Evolutionary conservation across 1,284 basidiomycete genomes (phyloP).

Genomic region (Inonotus obliquus): DNA sequence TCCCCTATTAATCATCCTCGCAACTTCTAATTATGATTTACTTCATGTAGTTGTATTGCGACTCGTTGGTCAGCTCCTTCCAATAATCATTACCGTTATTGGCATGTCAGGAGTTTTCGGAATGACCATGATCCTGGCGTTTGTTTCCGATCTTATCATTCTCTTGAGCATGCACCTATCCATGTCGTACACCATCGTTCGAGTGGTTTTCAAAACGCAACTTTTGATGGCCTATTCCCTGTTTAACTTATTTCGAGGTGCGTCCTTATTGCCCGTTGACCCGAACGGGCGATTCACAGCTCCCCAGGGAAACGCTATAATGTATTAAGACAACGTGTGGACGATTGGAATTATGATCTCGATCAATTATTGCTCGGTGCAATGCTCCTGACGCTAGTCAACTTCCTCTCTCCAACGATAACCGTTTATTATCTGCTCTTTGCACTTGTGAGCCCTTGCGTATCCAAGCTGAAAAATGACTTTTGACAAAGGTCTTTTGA

Average conservation of each 20-base stretch:
- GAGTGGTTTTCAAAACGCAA: slow-evolving; percentile 61
- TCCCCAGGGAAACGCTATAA: slow-evolving; percentile 80
- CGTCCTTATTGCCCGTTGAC: slow-evolving; percentile 20
- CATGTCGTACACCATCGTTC: slow-evolving; percentile 65
- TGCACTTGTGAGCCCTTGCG: slow-evolving; percentile 50
- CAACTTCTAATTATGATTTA: neutral
- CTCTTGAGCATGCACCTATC: slow-evolving; percentile 73
- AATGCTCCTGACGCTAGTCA: slow-evolving; percentile 87
- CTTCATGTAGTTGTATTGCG: slow-evolving; percentile 29
- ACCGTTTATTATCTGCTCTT: slow-evolving; percentile 84
- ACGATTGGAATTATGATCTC: slow-evolving; percentile 87
- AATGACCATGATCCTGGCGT: slow-evolving; percentile 64
- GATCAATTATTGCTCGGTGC: slow-evolving; percentile 95
- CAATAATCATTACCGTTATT: slow-evolving; percentile 42
- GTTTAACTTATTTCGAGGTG: slow-evolving; percentile 94
- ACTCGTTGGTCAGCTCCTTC: slow-evolving; percentile 37
- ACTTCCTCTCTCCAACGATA: slow-evolving; percentile 90
- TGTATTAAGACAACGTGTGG: slow-evolving; percentile 74
- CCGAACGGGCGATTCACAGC: neutral
- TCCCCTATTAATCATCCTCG: slow-evolving; percentile 13
- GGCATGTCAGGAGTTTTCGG: slow-evolving; percentile 60
- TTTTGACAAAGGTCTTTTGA: slow-evolving; percentile 8
- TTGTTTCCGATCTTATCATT: slow-evolving; percentile 62
- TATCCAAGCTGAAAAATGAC: neutral
- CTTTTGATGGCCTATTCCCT: slow-evolving; percentile 62